These are phyloP conservation scores for Quercus robur DNA, from an alignment of 306 rosid genomes.

Conservation along the genomic window DNA sequence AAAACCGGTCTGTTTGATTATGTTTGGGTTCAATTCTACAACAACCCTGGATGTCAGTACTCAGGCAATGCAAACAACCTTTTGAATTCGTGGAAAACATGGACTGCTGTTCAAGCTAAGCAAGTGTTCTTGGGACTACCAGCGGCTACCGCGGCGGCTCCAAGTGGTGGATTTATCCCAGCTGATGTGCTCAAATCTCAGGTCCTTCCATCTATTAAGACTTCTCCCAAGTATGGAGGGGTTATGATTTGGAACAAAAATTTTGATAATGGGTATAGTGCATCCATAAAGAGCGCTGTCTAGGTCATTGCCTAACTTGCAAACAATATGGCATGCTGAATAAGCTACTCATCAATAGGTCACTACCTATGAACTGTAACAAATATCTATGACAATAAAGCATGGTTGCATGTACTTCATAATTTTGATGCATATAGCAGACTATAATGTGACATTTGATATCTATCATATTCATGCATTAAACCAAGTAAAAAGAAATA, in stretches of 20 bases:
- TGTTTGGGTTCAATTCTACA: slow-evolving; percentile 80
- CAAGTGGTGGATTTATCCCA: slow-evolving; percentile 51
- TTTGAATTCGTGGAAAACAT: slow-evolving; percentile 48
- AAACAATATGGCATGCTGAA: not conserved
- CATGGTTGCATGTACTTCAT: no score
- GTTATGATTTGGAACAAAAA: slow-evolving; percentile 59
- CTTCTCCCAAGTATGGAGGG: slow-evolving; percentile 53
- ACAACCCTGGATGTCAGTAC: slow-evolving; percentile 54
- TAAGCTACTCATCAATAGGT: not conserved
- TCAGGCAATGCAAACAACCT: slow-evolving; percentile 33
- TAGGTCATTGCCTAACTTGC: not conserved
- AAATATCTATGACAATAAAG: no score
- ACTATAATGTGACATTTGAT: no score
- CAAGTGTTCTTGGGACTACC: slow-evolving; percentile 67
- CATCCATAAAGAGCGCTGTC: slow-evolving; percentile 26
- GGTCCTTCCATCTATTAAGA: slow-evolving; percentile 48
- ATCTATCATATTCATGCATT: no score
- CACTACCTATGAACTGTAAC: not conserved
- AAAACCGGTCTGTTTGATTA: slow-evolving; percentile 50
- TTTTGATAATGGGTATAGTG: slow-evolving; percentile 34
- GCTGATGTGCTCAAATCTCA: slow-evolving; percentile 20
- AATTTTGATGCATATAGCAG: no score
- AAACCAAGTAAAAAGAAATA: no score
- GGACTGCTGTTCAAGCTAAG: slow-evolving; percentile 38
- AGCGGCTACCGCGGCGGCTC: slow-evolving; percentile 52